Evolutionary conservation across 2,329 filamentous ascomycete species (phyloP), one percentile per base, ranked within the genome.

Genomic region (Calonectria crousiana): DNA sequence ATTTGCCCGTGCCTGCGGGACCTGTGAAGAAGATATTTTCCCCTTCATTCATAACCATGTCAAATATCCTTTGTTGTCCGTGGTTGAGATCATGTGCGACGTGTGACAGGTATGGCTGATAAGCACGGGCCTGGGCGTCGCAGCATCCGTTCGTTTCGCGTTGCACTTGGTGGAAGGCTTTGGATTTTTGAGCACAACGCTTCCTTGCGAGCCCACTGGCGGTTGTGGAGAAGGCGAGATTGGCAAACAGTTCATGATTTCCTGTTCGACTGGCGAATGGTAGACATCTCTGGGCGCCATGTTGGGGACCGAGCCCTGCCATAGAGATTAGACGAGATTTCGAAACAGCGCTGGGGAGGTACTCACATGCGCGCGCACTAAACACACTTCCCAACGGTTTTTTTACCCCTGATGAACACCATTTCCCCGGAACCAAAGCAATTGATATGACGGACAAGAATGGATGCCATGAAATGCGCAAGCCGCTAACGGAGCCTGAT

Each of bases 21-120:
- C 97, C 97, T 0, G 97, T 99, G 84, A 99, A 99, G 87, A 99
- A 99, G 2, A 98, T 96, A 79, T 96, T 98, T 83, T 95, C 93
- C 73, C 90, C 91, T 76, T 94, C 87, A 26, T 97, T 91, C 13
- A 95, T 90, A 9, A 99, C 96, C 26, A 98, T 88, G 58, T 95
- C 92, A 71, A 97, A 88, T 11, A 99, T 95, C 4, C 30, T 4
- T 8, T 32, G 30, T 32, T 32, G 30, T 32, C 8, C 30, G 14
- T 93, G 90, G 82, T 95, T 98, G 41, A 99, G 88, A 6, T 9
- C 34, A 34, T 28, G n/a, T 14, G 36, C 23, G 38, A 16, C 2
- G 4, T 9, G 4, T 20, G 20, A 23, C 32, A 20, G 18, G 18
- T 44, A 8, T n/a, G 20, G 10, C n/a, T 10, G 41, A n/a, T n/a